A percentile compares a stretch with the other conserved stretches of the same genome.
phyloP scores from a whole-genome alignment of 768 basidiomycete species.

The Hirschioporus abietinus region DNA sequence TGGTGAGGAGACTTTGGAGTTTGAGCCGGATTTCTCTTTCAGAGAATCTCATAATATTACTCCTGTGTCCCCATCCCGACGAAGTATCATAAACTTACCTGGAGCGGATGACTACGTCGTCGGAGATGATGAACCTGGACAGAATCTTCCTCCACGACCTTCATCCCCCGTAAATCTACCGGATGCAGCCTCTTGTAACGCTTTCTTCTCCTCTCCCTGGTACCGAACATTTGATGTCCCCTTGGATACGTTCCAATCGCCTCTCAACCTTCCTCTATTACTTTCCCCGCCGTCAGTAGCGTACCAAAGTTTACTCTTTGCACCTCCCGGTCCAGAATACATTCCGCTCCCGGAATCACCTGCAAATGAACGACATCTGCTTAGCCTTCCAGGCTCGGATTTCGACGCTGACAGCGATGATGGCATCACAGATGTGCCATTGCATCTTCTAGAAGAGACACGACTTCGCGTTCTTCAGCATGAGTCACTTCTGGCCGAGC shows the following conservation, averaged over 20 bases:
- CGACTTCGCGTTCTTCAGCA: background rate
- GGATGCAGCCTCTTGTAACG: background rate
- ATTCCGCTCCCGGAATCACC: slow-evolving; percentile 3
- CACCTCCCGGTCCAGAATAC: background rate
- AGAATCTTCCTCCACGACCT: background rate
- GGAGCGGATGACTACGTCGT: background rate
- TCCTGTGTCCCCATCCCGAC: background rate
- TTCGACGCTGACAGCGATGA: background rate
- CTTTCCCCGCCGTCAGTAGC: background rate
- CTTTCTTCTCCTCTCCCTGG: background rate
- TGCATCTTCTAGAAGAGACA: background rate
- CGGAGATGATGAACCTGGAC: background rate
- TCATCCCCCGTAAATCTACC: background rate
- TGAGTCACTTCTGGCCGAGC: slow-evolving; percentile 1
- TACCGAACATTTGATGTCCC: background rate
- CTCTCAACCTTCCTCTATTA: background rate
- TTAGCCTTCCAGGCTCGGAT: background rate
- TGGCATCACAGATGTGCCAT: background rate
- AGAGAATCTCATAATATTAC: background rate
- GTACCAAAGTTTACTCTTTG: background rate
- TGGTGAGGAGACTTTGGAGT: background rate
- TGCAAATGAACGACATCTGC: background rate
- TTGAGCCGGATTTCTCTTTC: background rate
- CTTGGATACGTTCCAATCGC: background rate
- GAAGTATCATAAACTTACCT: background rate